Base-by-base conservation (phyloP, 1,284 basidiomycete species). In the Pseudozyma flocculosa region DNA sequence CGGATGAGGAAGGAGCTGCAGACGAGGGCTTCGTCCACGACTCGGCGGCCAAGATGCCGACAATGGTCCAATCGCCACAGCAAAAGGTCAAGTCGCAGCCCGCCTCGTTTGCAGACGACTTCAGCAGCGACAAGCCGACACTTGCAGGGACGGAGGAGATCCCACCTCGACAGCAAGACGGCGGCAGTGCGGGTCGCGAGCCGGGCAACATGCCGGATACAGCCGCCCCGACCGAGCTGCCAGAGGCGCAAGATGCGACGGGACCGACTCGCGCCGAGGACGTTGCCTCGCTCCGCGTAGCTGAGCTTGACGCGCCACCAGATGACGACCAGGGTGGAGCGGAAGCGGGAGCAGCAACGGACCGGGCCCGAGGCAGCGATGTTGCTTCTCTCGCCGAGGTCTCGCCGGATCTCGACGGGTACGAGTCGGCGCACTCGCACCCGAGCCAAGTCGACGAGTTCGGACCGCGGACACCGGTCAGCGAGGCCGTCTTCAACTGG, bases 401-500 rank as follows among this genome's bases (percentile, higher is more conserved):
- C 2, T 62, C 64, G 10, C 56, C 65, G 15, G 65, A 63, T 30
- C 44, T 58, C 50, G 61, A 60, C 24, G 65, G 57, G 8, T 58
- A 68, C 48, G 58, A 54, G 14, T 68, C 66, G 10, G 58, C 58
- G 1, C 55, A 48, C 13, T 68, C 66, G 26, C 58, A 61, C 23
- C 44, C 48, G 44, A 68, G 61, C 44, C 19, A 52, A 44, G 26
- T 54, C 18, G 68, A 68, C 46, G 68, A 71, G 5, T 71, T 71
- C 40, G 68, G 65, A 3, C 62, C 68, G 14, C 46, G 53, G 2
- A 68, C 66, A 19, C 69, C 69, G 17, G 59, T 54, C 34, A 67
- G 63, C 43, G 63, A 68, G 21, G 60, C 59, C 7, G 48, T 64
- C 1, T 72, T 69, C 49, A 49, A 64, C 29, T 68, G 64, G 63